These are phyloP conservation scores for Thielaviopsis ethacetica DNA, from an alignment of 2,329 filamentous ascomycete species.

Conservation along the genomic window DNA sequence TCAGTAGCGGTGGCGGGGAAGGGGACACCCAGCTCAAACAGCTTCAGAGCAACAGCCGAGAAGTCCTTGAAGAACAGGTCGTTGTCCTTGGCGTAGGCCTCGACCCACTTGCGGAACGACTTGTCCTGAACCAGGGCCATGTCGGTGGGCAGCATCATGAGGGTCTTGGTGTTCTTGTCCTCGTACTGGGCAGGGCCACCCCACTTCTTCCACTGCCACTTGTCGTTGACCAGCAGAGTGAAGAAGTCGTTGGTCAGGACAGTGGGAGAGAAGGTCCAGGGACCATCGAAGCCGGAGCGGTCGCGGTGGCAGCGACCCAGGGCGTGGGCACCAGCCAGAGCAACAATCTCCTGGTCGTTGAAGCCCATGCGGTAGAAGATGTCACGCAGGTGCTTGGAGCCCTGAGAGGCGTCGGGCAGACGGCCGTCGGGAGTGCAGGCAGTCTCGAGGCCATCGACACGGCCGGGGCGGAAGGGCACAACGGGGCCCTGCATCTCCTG, in stretches of 20 bases:
- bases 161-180: constrained; percentile 67
- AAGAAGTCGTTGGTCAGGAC: constrained; percentile 92
- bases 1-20: constrained; percentile 46
- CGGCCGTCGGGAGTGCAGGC: constrained; percentile 91
- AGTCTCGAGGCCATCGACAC: constrained; percentile 58
- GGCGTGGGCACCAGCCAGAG: constrained; percentile 70
- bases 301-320: constrained; percentile 81
- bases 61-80: constrained; percentile 92
- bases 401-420: constrained; percentile 63
- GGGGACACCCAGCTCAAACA: constrained; percentile 90
- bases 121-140: constrained; percentile 79
- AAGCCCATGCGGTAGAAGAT: constrained; percentile 98
- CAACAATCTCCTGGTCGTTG: constrained; percentile 92
- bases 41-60: constrained; percentile 55
- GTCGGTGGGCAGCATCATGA: constrained; percentile 98
- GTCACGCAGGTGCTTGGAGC: constrained; percentile 63
- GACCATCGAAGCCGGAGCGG: constrained; percentile 74
- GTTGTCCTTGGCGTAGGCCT: constrained; percentile 83
- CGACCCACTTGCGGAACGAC: constrained; percentile 61
- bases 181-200: constrained; percentile 77
- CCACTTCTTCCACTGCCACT: constrained; percentile 88
- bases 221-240: constrained; percentile 73
- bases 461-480: constrained; percentile 80
- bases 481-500: constrained; percentile 89
- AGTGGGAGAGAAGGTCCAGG: constrained; percentile 85